Evolutionary conservation across 2,329 filamentous ascomycete species (phyloP), one percentile per base, ranked within the genome.

Genomic region (Exophiala aquamarina): DNA sequence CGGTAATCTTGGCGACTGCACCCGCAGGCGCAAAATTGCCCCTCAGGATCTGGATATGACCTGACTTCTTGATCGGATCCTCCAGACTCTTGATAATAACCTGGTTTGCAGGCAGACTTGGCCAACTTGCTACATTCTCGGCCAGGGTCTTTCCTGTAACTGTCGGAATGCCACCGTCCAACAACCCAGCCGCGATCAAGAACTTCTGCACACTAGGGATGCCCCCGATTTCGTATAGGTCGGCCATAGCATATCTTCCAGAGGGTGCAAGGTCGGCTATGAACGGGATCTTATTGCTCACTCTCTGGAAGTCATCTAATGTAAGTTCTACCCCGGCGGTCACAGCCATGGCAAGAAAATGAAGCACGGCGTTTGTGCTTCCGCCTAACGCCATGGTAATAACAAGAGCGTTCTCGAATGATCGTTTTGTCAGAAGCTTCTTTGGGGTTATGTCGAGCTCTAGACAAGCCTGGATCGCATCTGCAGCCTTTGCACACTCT

Each of bases 1-100:
- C 92, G 0, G 92, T 96, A 67, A 97, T 96, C 70, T 97, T 97
- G 50, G 90, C 91, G 1, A 97, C 91, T 1, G 91, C 87, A 26
- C 92, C 92, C 9, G 83, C 86, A 1, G 92, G 92, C 2, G 91
- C 89, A 23, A 96, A 78, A 66, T 95, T 95, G 15, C 92, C 92
- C 50, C 81, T 80, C 3, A 97, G 78, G 50, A 97, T 87, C 67
- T 92, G 89, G 50, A 97, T 79, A 66, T 97, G 92, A 34, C 92
- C 92, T 0, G 84, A 89, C 1, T 76, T 57, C 67, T 96, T 96
- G 75, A 95, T 92, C 11, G 90, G 90, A 67, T 90, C 87, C 65
- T 78, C 75, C 7, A 96, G 74, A 0, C 87, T 83, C 4, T 86
- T 82, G 66, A 97, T 94, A 64, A 97, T 88, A 37, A 80, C 78